Base-by-base conservation (phyloP, 345 rosid genomes). In the Rhodamnia rubescens region DNA sequence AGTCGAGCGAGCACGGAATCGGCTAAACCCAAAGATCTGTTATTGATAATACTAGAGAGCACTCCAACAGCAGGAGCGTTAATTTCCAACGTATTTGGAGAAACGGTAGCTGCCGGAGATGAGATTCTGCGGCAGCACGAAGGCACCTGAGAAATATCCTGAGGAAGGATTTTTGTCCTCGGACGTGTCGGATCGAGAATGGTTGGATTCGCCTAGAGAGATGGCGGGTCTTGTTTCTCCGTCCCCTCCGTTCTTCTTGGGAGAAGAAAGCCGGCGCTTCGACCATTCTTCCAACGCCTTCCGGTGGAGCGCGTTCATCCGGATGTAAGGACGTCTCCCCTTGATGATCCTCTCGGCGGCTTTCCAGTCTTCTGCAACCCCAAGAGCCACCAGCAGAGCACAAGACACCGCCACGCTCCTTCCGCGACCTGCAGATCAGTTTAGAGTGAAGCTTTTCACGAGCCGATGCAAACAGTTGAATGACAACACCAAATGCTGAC, bases 321-420 rank as follows among this genome's bases (percentile, higher is more conserved):
- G 84, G 56, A 94, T 92, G 69, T 81, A 89, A 59, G 95, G 96
- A 40, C 95, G 89, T 82, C 86, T 92, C 78, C 87, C 91, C 83
- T 86, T 82, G 42, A 94, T 92, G 69, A 89, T 83, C 84, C 88
- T 87, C 90, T 94, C 96, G 1, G 97, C 97, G 29, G 36, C 85
- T 85, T 92, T 94, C 95, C 97, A 94, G 57, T 94, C 93, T 85
- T 92, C 95, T 26, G 88, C 92, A 44, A 93, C 69, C 18, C 90
- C 93, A 81, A 94, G 86, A 49, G 92, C 94, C 90, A 94, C 95
- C 49, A 94, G 80, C 55, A 94, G 69, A 8, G 97, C 97, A 81
- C 95, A 94, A 82, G 83, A 85, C 85, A 94, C 95, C 3, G 95
- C 95, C 53, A 92, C 96, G 81, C 97, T 94, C 89, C 97, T 91